Evolutionary conservation across 257 asterid genomes (phyloP).

Genomic region (Nicotiana benthamiana): DNA sequence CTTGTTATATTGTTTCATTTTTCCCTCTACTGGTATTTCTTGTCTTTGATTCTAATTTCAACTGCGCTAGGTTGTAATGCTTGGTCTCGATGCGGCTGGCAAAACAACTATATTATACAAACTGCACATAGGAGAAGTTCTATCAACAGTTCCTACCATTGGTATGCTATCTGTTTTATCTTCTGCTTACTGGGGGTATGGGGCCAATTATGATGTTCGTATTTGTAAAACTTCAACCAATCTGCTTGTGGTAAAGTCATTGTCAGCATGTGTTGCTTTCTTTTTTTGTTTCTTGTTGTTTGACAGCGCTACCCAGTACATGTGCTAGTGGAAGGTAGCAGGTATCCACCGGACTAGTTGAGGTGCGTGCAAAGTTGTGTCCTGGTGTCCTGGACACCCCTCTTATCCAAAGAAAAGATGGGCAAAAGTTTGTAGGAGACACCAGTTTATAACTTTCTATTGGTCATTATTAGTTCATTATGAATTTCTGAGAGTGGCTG

Average conservation of each 20-base stretch:
- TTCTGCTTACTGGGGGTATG: neutral
- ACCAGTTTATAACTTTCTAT: neutral
- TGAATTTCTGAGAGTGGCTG: neutral
- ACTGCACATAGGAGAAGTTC: conserved; percentile 96
- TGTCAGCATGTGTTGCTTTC: neutral
- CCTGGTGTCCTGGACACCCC: neutral
- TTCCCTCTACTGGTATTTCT: neutral
- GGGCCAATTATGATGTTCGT: neutral
- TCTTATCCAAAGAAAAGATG: neutral
- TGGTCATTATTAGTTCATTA: neutral
- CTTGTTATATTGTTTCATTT: neutral
- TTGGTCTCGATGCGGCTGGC: conserved; percentile 99
- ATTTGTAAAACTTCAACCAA: neutral
- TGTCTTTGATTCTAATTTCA: neutral
- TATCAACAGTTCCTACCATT: conserved; percentile 96
- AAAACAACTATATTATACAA: conserved; percentile 95
- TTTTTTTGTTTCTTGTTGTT: neutral
- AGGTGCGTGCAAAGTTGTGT: neutral
- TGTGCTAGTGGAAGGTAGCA: neutral
- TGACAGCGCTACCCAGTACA: neutral
- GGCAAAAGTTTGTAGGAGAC: neutral
- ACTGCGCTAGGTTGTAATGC: conserved; percentile 84
- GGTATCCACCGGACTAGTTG: neutral
- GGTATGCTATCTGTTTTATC: conserved; percentile 39
- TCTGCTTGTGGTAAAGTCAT: neutral